phyloP scores from a whole-genome alignment of 2,329 filamentous ascomycete genomes.

The Pyricularia sp. region DNA sequence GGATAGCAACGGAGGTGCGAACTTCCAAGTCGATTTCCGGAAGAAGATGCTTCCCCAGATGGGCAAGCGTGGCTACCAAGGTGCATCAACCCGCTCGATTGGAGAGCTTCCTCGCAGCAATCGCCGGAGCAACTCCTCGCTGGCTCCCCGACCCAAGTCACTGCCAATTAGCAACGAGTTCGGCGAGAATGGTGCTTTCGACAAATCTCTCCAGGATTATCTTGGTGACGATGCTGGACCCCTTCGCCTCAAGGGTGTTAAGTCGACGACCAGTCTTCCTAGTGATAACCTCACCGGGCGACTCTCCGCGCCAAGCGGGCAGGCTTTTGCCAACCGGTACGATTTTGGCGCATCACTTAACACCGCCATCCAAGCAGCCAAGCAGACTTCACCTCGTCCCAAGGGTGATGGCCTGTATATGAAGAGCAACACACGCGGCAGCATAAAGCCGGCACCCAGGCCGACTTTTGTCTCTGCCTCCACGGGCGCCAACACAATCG shows the following conservation, averaged over 20 bases:
- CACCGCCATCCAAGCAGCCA: slow-evolving; percentile 69
- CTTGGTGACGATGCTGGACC: slow-evolving; percentile 56
- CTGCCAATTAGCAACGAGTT: slow-evolving; percentile 49
- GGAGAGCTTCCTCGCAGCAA: slow-evolving; percentile 57
- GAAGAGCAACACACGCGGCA: slow-evolving; percentile 36
- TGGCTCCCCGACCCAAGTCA: slow-evolving; percentile 40
- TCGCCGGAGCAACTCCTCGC: slow-evolving; percentile 34
- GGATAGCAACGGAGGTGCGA: slow-evolving; percentile 84
- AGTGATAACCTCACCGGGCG: slow-evolving; percentile 49
- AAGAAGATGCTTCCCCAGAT: slow-evolving; percentile 63
- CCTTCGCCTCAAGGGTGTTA: slow-evolving; percentile 62
- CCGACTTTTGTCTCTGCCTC: background rate
- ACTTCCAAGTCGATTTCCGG: slow-evolving; percentile 90
- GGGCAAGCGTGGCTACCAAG: slow-evolving; percentile 43
- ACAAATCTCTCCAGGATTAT: slow-evolving; percentile 51
- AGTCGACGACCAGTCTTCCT: slow-evolving; percentile 53
- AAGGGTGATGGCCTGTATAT: slow-evolving; percentile 42
- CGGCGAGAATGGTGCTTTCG: slow-evolving; percentile 49
- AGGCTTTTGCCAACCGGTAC: slow-evolving; percentile 86
- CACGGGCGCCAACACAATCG: background rate
- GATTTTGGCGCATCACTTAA: slow-evolving; percentile 90
- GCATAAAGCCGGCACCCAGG: slow-evolving; percentile 9
- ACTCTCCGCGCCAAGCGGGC: slow-evolving; percentile 48
- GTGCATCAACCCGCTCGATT: slow-evolving; percentile 38
- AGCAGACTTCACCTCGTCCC: slow-evolving; percentile 33